These are phyloP conservation scores for Phialophora expanda DNA, from an alignment of 2,329 filamentous ascomycete genomes.

Conservation along the genomic window DNA sequence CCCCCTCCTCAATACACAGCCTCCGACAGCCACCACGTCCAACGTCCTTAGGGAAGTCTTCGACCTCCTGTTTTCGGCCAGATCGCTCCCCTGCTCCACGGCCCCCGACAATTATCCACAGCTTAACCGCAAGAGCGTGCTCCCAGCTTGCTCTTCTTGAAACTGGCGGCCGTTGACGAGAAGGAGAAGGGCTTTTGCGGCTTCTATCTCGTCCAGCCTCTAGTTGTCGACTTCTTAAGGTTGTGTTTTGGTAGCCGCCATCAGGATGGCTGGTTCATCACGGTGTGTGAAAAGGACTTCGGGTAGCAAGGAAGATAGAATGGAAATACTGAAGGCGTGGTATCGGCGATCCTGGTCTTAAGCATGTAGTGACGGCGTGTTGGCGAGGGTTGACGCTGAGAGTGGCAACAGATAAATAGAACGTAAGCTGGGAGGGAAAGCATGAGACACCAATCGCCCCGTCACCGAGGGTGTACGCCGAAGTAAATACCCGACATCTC, in stretches of 20 bases:
- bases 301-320: background rate
- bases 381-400: background rate
- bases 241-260: background rate
- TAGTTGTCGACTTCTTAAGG: background rate
- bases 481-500: background rate
- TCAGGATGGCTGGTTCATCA: background rate
- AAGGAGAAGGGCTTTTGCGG: background rate
- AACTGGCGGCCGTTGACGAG: background rate
- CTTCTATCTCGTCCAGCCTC: background rate
- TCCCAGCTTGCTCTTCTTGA: background rate
- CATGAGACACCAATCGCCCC: background rate
- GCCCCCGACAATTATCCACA: background rate
- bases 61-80: background rate
- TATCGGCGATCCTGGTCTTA: background rate
- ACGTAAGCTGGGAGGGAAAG: background rate
- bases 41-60: background rate
- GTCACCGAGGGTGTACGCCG: background rate
- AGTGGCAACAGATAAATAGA: background rate
- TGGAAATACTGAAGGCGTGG: background rate
- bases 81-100: background rate
- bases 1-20: background rate
- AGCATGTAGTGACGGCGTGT: background rate
- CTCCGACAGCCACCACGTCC: background rate
- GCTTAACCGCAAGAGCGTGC: background rate
- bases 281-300: background rate